Evolutionary conservation across 345 rosid species (phyloP), one percentile per base, ranked within the genome.

Genomic region (Laguncularia racemosa): DNA sequence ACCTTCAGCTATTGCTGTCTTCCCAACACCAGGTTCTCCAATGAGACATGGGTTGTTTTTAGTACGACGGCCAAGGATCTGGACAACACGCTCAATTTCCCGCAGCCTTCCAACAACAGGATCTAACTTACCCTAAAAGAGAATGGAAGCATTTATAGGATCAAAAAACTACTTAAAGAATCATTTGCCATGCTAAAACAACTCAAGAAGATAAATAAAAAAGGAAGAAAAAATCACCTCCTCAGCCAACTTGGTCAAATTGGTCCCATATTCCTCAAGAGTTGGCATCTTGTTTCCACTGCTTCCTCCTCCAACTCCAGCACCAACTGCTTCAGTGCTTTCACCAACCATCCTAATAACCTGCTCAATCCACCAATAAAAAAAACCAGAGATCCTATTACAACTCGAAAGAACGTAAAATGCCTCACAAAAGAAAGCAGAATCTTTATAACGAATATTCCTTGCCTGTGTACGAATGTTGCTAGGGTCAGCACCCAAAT

Each of bases 21-120:
- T 95, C 52, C 99, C 99, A 45, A 95, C 99, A 49, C 99, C 99
- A 67, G 99, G 99, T 72, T 95, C 99, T 76, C 99, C 99, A 63
- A 90, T 88, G 66, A 95, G 97, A 68, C 99, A 95, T 0, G 99
- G 97, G 47, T 95, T 95, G 67, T 95, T 95, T 75, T 95, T 90
- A 50, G 99, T 95, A 67, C 99, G 70, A 46, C 99, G 89, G 58
- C 93, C 99, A 78, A 95, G 70, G 66, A 95, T 95, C 70, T 95
- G 99, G 55, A 88, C 77, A 33, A 95, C 99, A 52, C 99, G 81
- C 69, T 95, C 97, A 19, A 95, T 95, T 67, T 95, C 97, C 13
- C 70, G 78, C 71, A 88, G 97, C 71, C 99, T 95, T 70, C 99
- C 99, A 56, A 95, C 99, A 63, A 95, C 97, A 10, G 99, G 99